phyloP scores from a whole-genome alignment of 1,284 basidiomycete species.

The Pisolithus thermaeus region DNA sequence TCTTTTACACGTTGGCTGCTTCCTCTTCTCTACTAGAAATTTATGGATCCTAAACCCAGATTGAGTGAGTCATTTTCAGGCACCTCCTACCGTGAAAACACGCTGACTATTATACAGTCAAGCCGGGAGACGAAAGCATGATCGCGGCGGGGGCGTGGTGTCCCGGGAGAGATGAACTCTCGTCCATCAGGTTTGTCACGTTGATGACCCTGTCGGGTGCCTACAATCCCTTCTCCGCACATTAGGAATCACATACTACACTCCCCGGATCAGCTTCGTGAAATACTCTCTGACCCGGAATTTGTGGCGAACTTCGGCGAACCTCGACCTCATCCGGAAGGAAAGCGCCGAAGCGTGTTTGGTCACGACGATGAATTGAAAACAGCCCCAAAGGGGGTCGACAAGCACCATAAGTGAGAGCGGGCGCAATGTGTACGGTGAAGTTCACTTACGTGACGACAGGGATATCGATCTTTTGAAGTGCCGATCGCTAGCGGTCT shows the following conservation, averaged over 20 bases:
- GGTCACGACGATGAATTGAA: constrained; percentile 80
- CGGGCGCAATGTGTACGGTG: not conserved
- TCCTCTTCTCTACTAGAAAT: not conserved
- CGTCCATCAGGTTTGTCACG: constrained; percentile 55
- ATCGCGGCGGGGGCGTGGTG: constrained; percentile 83
- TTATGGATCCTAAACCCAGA: constrained; percentile 9
- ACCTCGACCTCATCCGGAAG: constrained; percentile 55
- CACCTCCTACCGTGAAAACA: not conserved
- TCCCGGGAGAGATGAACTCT: constrained; percentile 75
- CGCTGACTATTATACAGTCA: constrained; percentile 40
- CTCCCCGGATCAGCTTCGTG: constrained; percentile 59
- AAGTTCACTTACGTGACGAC: not conserved
- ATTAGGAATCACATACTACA: constrained; percentile 61
- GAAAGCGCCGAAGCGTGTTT: constrained; percentile 68
- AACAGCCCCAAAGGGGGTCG: constrained; percentile 82
- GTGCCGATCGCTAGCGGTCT: constrained; percentile 73
- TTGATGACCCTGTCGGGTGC: too few species aligned
- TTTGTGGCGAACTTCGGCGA: constrained; percentile 75
- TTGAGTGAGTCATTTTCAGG: constrained; percentile 13
- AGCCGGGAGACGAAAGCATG: constrained; percentile 61
- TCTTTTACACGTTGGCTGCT: not conserved
- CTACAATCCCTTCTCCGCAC: not conserved
- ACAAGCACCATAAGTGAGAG: constrained; percentile 66
- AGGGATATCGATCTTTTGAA: constrained; percentile 86
- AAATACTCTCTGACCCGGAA: constrained; percentile 53